A percentile compares a stretch with the other conserved stretches of the same genome.
phyloP scores from a whole-genome alignment of 169 alveolate genomes.

The Cryptosporidium tyzzeri region DNA sequence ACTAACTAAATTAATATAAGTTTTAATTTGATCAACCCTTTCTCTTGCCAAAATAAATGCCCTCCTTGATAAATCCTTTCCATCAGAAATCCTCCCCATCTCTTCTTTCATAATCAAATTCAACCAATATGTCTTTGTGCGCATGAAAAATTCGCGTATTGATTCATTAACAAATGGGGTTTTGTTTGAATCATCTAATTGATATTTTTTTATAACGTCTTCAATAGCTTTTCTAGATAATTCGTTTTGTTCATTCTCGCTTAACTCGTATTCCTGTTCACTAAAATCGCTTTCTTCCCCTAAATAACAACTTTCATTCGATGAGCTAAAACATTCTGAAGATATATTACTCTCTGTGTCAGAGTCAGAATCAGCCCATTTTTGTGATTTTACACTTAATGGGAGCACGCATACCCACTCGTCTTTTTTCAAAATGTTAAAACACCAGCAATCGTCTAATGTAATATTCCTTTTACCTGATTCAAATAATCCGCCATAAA shows the following conservation, averaged over 20 bases:
- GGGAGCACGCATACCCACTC: conserved; percentile 82
- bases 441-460: conserved; percentile 85
- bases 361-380: conserved; percentile 11
- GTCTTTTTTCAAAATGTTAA: conserved; percentile 81
- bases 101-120: conserved; percentile 75
- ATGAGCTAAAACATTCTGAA: conserved; percentile 3
- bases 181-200: conserved; percentile 76
- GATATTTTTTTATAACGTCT: conserved; percentile 21
- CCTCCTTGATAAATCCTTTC: conserved; percentile 61
- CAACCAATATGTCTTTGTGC: conserved; percentile 85
- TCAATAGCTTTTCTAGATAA: conserved; percentile 38
- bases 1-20: conserved; percentile 15
- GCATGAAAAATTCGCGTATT: conserved; percentile 81
- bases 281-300: conserved; percentile 19
- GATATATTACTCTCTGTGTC: conserved; percentile 15
- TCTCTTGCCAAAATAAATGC: conserved; percentile 45
- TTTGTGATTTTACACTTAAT: not conserved
- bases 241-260: not conserved
- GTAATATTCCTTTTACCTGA: conserved; percentile 81
- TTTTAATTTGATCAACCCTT: conserved; percentile 21
- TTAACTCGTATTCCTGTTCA: not conserved
- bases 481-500: conserved; percentile 86
- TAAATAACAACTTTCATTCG: conserved; percentile 1
- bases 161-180: conserved; percentile 81
- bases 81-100: conserved; percentile 26